Conservation (phyloP, 2,329 filamentous ascomycete species). For the Colletotrichum sp. region DNA sequence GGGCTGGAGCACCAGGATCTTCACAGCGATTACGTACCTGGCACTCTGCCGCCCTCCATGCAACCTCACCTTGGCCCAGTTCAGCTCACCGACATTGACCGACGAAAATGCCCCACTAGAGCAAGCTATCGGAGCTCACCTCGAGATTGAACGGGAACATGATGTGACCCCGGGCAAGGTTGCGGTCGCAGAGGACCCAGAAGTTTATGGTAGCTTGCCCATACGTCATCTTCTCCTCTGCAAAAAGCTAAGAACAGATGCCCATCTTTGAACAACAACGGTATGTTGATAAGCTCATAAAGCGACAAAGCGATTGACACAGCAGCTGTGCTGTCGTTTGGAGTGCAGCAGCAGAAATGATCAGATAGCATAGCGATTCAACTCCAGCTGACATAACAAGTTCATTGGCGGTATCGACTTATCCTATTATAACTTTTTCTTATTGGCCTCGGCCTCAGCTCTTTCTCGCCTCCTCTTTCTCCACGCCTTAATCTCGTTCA, state of each 20-base stretch:
- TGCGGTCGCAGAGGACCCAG: background rate
- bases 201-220: background rate
- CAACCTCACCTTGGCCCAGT: background rate
- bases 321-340: background rate
- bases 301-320: background rate
- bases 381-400: background rate
- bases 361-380: background rate
- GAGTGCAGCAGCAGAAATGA: background rate
- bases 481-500: slow-evolving; percentile 80
- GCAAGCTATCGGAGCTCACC: background rate
- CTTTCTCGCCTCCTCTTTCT: slow-evolving; percentile 50
- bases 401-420: background rate
- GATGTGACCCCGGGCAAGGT: background rate
- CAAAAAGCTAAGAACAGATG: background rate
- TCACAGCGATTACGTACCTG: background rate
- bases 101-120: background rate
- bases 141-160: background rate
- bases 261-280: background rate
- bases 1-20: background rate
- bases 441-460: slow-evolving; percentile 37
- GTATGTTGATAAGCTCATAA: background rate
- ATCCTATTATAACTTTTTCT: slow-evolving; percentile 32
- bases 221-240: background rate
- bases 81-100: background rate
- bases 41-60: background rate